phyloP scores from a whole-genome alignment of 2,329 filamentous ascomycete species.

The Cordyceps militaris region DNA sequence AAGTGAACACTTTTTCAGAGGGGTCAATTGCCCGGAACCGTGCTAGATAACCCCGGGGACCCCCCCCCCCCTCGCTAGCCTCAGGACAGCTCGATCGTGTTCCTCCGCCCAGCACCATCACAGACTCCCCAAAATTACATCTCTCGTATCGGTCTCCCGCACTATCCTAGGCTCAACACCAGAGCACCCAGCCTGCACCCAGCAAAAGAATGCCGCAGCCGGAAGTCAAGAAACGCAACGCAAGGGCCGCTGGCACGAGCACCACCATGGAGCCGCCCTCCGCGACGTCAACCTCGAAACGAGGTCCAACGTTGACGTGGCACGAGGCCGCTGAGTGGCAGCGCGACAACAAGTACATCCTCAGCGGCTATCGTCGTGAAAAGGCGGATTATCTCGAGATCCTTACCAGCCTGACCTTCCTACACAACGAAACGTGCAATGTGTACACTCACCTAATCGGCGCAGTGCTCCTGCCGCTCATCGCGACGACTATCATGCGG shows the following conservation, averaged over 20 bases:
- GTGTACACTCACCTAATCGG: slow-evolving; percentile 13
- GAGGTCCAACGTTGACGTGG: slow-evolving; percentile 7
- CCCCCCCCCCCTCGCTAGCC: background rate
- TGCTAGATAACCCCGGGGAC: no score
- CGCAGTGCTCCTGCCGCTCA: slow-evolving; percentile 2
- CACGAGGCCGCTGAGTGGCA: slow-evolving; percentile 13
- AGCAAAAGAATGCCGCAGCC: background rate
- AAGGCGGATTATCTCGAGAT: slow-evolving; percentile 3
- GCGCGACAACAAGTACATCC: slow-evolving; percentile 14
- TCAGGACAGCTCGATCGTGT: background rate
- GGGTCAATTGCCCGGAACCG: no score
- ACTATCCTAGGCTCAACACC: background rate
- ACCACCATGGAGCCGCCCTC: background rate
- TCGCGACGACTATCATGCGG: background rate
- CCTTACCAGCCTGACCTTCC: slow-evolving; percentile 9
- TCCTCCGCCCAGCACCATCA: background rate
- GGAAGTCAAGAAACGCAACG: background rate
- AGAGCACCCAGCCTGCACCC: background rate
- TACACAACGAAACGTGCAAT: slow-evolving; percentile 13
- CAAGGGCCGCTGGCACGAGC: background rate
- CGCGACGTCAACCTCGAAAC: background rate
- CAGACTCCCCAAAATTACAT: background rate
- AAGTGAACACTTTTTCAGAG: no score
- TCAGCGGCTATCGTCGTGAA: slow-evolving; percentile 3
- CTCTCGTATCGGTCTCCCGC: background rate